Evolutionary conservation across 306 rosid genomes (phyloP).

Genomic region (Erythrophleum fordii): DNA sequence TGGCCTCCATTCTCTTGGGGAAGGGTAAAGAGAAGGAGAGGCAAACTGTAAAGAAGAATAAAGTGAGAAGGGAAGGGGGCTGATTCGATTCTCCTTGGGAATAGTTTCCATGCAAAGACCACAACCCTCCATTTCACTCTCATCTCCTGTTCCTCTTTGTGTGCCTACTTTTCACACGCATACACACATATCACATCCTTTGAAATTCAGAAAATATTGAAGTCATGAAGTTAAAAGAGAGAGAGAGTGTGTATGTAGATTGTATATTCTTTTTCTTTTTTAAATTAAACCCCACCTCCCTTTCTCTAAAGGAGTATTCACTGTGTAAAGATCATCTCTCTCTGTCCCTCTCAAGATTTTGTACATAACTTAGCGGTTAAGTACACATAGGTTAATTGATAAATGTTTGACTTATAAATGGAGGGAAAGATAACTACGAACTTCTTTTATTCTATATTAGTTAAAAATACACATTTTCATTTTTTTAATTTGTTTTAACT

Average conservation of each 20-base stretch:
- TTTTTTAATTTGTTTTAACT: too few relatives aligned
- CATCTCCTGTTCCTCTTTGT: not conserved
- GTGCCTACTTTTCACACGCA: constrained; percentile 13
- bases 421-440: too few relatives aligned
- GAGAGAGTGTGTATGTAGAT: too few relatives aligned
- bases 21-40: constrained; percentile 66
- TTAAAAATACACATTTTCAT: too few relatives aligned
- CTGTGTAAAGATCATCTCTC: not conserved
- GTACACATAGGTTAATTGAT: not conserved
- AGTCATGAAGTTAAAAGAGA: too few relatives aligned
- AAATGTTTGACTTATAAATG: not conserved
- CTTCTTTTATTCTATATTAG: too few relatives aligned
- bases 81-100: constrained; percentile 80
- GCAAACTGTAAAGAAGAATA: constrained; percentile 73
- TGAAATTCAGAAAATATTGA: too few relatives aligned
- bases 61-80: constrained; percentile 46
- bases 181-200: not conserved
- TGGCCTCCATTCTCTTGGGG: constrained; percentile 81
- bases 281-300: too few relatives aligned
- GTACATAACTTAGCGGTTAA: constrained; percentile 13
- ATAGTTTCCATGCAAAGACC: constrained; percentile 76
- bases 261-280: too few relatives aligned
- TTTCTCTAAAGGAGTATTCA: constrained; percentile 9
- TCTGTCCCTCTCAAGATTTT: not conserved
- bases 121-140: constrained; percentile 23